These are phyloP conservation scores for Phytophthora tubulina DNA, from an alignment of 352 stramenopile genomes.

Conservation along the genomic window DNA sequence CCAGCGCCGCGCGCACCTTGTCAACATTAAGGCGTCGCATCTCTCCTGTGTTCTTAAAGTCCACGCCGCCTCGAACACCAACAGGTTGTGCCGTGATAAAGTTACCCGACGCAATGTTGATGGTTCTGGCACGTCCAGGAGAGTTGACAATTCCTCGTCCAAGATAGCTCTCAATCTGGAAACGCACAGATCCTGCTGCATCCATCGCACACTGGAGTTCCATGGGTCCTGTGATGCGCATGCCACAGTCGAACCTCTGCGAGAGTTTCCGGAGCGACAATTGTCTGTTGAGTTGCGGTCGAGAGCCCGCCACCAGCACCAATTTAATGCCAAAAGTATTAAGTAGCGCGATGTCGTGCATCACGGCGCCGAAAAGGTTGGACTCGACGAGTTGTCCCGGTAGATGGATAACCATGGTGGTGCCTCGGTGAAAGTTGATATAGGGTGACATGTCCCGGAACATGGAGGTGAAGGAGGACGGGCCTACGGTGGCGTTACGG, in stretches of 20 bases:
- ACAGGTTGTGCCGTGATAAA: constrained; percentile 96
- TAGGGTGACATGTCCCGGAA: constrained; percentile 98
- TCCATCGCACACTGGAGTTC: constrained; percentile 96
- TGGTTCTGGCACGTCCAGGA: constrained; percentile 65
- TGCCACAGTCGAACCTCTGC: constrained; percentile 76
- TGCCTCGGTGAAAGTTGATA: constrained; percentile 97
- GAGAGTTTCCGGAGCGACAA: constrained; percentile 76
- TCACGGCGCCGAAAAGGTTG: constrained; percentile 92
- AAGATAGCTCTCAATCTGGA: constrained; percentile 91
- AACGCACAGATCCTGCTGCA: constrained; percentile 91
- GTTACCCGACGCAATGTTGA: constrained; percentile 97
- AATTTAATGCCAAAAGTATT: constrained; percentile 96
- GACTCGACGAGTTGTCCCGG: constrained; percentile 95
- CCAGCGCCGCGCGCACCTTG: constrained; percentile 92
- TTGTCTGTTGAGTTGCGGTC: constrained; percentile 95
- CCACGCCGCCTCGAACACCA: constrained; percentile 86
- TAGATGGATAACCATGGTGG: constrained; percentile 97
- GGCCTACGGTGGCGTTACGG: constrained; percentile 31
- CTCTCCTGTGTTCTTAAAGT: constrained; percentile 94
- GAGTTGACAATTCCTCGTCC: constrained; percentile 89
- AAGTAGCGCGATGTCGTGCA: constrained; percentile 96
- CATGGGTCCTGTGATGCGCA: constrained; percentile 93
- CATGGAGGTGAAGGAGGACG: constrained; percentile 90
- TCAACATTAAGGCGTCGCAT: constrained; percentile 94
- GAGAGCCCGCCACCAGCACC: constrained; percentile 95